phyloP scores from a whole-genome alignment of 1,139 yeast genomes.

The Kluyveromyces marxianus region DNA sequence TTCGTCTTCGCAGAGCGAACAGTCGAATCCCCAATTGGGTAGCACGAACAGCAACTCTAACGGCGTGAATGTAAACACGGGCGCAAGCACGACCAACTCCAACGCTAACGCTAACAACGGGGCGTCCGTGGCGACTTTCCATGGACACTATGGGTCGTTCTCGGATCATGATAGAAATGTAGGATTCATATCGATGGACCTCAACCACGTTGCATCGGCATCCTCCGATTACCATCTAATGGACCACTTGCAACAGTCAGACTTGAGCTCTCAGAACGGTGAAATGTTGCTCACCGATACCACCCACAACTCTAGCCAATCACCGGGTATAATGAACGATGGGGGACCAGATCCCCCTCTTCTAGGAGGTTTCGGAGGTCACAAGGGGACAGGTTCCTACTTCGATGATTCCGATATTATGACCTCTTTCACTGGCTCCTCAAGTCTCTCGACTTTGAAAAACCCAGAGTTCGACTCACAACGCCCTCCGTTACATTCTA shows the following conservation, averaged over 20 bases:
- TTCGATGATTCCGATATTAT: slow-evolving; percentile 5
- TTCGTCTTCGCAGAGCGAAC: slow-evolving; percentile 5
- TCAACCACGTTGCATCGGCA: neutral
- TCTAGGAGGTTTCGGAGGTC: neutral
- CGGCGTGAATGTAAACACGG: too few species aligned
- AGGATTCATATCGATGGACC: slow-evolving; percentile 12
- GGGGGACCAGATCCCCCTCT: slow-evolving; percentile 1
- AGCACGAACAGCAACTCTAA: neutral
- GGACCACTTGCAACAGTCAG: slow-evolving; percentile 7
- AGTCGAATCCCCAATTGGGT: neutral
- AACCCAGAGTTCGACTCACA: slow-evolving; percentile 5
- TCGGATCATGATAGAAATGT: slow-evolving; percentile 13
- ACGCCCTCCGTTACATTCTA: slow-evolving; percentile 8
- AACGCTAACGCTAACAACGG: slow-evolving; percentile 1
- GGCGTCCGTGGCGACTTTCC: neutral
- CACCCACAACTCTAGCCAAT: slow-evolving; percentile 4
- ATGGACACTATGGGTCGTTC: slow-evolving; percentile 13
- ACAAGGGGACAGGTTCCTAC: slow-evolving; percentile 1
- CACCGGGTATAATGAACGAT: slow-evolving; percentile 10
- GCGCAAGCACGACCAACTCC: neutral
- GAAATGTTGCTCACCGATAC: slow-evolving; percentile 2
- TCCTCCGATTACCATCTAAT: slow-evolving; percentile 5
- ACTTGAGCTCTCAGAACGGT: slow-evolving; percentile 9
- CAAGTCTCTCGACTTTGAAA: slow-evolving; percentile 3
- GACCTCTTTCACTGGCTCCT: slow-evolving; percentile 2